Evolutionary conservation across 495 filamentous ascomycete genomes (phyloP), one percentile per base, ranked within the genome.

Genomic region (Talaromyces nanjingensis): DNA sequence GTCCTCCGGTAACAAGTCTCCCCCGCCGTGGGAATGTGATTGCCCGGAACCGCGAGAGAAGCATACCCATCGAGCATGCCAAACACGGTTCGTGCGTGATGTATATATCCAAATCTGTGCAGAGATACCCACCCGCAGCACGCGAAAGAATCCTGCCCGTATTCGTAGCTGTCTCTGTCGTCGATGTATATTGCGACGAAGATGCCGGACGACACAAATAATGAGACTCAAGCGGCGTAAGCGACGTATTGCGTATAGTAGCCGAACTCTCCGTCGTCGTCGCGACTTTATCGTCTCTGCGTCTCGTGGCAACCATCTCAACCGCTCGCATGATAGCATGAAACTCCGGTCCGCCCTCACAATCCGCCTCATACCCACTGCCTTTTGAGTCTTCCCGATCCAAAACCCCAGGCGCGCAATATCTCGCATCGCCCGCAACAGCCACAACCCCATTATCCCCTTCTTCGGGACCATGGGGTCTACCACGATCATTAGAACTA

Each of bases 1-100:
- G 45, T 0, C 78, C 78, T 7, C 78, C 78, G 12, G 69, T 73
- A 1, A 64, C 66, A 67, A 79, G 73, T 6, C 78, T 69, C 0
- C 77, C 78, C 14, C 82, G 76, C 11, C 84, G 75, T 24, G 84
- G 83, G 75, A 96, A 96, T n/a, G 96, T 82, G 2, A 93, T 86
- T 18, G 86, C 82, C 4, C 88, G 83, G 79, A 98, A 94, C 29
- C 94, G 84, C 0, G 92, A 97, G 65, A 98, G 92, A 20, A 98
- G 79, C 39, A 97, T 84, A 2, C 91, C 96, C 93, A 98, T 98
- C 8, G 88, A 90, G 75, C 94, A 98, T 86, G 96, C 96, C 33
- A 94, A 80, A 68, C 94, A 98, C 3, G 94, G 94, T 73, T 98
- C 94, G 71, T 97, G 93, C 1, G 92, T 93, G 34, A 93, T 73